Conservation (phyloP, 1,139 yeast genomes). For the Debaryomyces robertsiae region DNA sequence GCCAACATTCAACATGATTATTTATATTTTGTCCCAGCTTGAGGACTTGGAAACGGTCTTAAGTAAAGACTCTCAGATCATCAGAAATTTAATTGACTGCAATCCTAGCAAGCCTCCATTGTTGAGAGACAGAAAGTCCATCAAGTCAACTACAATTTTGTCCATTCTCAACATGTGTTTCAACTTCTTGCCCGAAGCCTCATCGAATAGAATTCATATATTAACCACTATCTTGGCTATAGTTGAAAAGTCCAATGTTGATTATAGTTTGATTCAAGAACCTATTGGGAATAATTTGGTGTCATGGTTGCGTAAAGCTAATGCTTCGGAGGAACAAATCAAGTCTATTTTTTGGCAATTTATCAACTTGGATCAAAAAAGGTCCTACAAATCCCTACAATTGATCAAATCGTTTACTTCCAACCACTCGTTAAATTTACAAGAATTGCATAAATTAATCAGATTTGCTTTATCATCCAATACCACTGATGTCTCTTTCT, state of each 20-base stretch:
- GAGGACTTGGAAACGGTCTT: slow-evolving; percentile 33
- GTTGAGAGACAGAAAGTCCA: slow-evolving; percentile 50
- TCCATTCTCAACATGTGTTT: slow-evolving; percentile 47
- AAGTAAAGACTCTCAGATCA: slow-evolving; percentile 31
- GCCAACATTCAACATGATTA: slow-evolving; percentile 46
- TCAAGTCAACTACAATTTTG: slow-evolving; percentile 46
- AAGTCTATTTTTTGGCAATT: slow-evolving; percentile 43
- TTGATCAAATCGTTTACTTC: slow-evolving; percentile 41
- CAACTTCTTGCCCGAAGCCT: slow-evolving; percentile 44
- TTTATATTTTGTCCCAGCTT: slow-evolving; percentile 38
- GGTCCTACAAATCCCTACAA: slow-evolving; percentile 34
- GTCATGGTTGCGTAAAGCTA: slow-evolving; percentile 37
- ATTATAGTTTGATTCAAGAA: slow-evolving; percentile 37
- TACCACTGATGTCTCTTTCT: slow-evolving; percentile 47
- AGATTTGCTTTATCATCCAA: slow-evolving; percentile 43
- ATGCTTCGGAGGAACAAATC: slow-evolving; percentile 32
- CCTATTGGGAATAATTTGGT: slow-evolving; percentile 42
- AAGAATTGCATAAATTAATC: slow-evolving; percentile 39
- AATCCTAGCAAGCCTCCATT: slow-evolving; percentile 43
- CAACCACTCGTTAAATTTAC: slow-evolving; percentile 23
- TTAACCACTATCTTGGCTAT: slow-evolving; percentile 37
- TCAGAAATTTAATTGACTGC: slow-evolving; percentile 33
- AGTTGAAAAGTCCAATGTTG: slow-evolving; percentile 34
- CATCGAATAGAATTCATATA: slow-evolving; percentile 36
- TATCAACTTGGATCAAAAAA: slow-evolving; percentile 36